Conservation (phyloP, 2,329 filamentous ascomycete species). For the Epichloe brachyelytri region DNA sequence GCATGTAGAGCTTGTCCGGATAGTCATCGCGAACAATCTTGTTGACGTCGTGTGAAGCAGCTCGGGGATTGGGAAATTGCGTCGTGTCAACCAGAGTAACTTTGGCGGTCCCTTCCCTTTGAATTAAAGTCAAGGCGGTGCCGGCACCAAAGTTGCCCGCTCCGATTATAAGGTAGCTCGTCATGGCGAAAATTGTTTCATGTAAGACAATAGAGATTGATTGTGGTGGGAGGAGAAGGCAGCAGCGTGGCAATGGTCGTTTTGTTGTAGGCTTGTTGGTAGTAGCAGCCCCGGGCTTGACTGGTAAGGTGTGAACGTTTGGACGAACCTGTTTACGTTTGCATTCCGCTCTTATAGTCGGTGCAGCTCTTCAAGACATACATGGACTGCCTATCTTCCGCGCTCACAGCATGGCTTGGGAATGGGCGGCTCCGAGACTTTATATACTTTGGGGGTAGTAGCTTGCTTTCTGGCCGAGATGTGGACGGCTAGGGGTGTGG, state of each 20-base stretch:
- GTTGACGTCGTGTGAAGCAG: conserved; percentile 34
- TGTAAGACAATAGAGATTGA: no score
- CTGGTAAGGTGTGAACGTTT: not conserved
- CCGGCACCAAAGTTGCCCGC: conserved; percentile 32
- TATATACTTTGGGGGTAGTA: conserved; percentile 5
- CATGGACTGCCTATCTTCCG: not conserved
- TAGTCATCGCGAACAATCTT: conserved; percentile 32
- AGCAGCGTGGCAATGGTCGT: no score
- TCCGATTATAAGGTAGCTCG: conserved; percentile 24
- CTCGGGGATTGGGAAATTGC: conserved; percentile 23
- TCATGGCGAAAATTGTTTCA: conserved; percentile 3
- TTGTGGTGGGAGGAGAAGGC: no score
- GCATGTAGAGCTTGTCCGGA: conserved; percentile 26
- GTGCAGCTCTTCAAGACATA: not conserved
- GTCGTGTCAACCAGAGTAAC: conserved; percentile 25
- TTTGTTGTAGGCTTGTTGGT: no score
- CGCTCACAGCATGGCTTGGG: not conserved
- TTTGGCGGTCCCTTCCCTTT: conserved; percentile 13
- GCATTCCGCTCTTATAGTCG: not conserved
- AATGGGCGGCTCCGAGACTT: conserved; percentile 6
- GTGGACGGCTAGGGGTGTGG: not conserved
- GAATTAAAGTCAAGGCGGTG: conserved; percentile 24
- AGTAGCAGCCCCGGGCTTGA: not conserved
- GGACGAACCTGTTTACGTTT: not conserved
- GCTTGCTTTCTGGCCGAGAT: not conserved